Evolutionary conservation across 1,284 basidiomycete species (phyloP).

Genomic region (Grifola frondosa): DNA sequence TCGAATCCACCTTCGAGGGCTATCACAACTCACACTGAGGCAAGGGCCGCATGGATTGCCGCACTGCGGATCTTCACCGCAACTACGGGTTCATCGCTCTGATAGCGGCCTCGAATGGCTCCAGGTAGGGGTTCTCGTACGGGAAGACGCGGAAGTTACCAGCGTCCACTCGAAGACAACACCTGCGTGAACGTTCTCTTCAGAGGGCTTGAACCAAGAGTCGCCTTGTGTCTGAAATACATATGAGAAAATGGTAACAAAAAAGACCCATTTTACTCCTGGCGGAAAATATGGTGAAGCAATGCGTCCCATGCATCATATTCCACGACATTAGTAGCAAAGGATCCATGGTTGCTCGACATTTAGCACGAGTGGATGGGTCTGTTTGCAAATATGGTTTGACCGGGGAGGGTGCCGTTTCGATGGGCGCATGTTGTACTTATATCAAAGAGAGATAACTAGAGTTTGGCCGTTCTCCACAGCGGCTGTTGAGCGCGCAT

Average conservation of each 20-base stretch:
- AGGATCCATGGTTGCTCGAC: no score
- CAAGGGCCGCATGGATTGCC: constrained; percentile 74
- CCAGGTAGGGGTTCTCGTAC: constrained; percentile 58
- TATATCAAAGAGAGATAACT: no score
- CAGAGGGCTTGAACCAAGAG: constrained; percentile 74
- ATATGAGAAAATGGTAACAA: neutral
- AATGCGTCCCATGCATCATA: constrained; percentile 74
- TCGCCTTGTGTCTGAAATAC: constrained; percentile 59
- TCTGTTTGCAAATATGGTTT: no score
- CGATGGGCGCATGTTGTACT: no score
- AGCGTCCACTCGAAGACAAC: constrained; percentile 64
- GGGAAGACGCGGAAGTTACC: constrained; percentile 68
- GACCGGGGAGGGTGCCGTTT: no score
- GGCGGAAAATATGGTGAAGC: constrained; percentile 62
- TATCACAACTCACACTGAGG: constrained; percentile 55
- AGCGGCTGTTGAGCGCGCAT: no score
- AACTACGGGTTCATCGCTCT: constrained; percentile 73
- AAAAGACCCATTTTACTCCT: constrained; percentile 31
- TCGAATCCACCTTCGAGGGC: no score
- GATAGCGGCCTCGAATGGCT: constrained; percentile 71
- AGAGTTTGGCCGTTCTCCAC: no score
- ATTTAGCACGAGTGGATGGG: no score
- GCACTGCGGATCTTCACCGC: constrained; percentile 79
- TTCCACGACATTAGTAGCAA: no score
- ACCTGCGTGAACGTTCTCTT: constrained; percentile 68